Conservation (phyloP, 139 green algal genomes). For the Chlorella ohadii region DNA sequence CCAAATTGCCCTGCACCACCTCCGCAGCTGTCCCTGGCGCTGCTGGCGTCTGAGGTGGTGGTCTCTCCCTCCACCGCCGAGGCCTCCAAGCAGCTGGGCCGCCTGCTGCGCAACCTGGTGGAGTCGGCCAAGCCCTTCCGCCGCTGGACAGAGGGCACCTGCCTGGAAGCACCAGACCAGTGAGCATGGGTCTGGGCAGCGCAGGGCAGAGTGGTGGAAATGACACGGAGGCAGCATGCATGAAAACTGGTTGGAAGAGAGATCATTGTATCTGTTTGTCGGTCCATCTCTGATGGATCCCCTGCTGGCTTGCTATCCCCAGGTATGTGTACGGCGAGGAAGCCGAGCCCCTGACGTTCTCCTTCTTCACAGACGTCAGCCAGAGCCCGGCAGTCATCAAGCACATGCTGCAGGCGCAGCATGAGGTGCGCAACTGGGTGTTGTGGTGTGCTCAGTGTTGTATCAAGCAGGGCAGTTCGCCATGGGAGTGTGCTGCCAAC, state of each 20-base stretch:
- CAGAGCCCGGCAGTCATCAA: constrained; percentile 64
- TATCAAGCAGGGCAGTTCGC: too few relatives aligned
- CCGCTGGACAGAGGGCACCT: constrained; percentile 94
- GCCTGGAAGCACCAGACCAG: constrained; percentile 83
- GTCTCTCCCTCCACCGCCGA: constrained; percentile 84
- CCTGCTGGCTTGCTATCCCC: too few relatives aligned
- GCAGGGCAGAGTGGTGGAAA: not conserved
- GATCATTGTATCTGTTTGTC: too few relatives aligned
- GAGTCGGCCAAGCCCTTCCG: constrained; percentile 84
- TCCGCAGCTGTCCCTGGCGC: constrained; percentile 60
- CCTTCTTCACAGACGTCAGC: constrained; percentile 84
- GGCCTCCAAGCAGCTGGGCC: constrained; percentile 74
- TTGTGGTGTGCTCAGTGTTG: too few relatives aligned
- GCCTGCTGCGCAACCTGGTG: constrained; percentile 72
- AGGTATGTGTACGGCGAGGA: constrained; percentile 52
- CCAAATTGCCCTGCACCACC: too few relatives aligned
- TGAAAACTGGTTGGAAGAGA: too few relatives aligned
- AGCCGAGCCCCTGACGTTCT: constrained; percentile 81
- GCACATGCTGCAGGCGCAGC: constrained; percentile 73
- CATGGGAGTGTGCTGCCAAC: too few relatives aligned
- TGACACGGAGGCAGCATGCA: too few relatives aligned
- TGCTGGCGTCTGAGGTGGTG: constrained; percentile 82
- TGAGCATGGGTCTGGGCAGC: not conserved
- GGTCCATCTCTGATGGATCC: too few relatives aligned
- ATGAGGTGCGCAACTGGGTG: constrained; percentile 56